Percentiles rank a stretch among this genome's conserved stretches.
Evolutionary conservation across 148 eudicot species (phyloP).

Genomic region (Gaultheria prostrata): DNA sequence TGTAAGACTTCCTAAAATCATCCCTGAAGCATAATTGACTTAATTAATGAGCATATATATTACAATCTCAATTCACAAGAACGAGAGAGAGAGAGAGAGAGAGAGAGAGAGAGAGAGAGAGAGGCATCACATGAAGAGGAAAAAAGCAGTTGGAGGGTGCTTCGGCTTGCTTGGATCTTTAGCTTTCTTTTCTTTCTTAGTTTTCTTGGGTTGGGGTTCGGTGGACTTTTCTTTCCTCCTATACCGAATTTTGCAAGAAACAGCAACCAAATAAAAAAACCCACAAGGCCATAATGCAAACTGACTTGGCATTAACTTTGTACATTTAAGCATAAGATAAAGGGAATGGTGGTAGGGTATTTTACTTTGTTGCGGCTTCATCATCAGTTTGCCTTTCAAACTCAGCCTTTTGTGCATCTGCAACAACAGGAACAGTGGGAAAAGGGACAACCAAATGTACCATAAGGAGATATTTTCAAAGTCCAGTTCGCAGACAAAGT

Average conservation of each 20-base stretch:
- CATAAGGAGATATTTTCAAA: not conserved
- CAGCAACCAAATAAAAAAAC: not conserved
- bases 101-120: not conserved
- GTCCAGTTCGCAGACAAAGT: not conserved
- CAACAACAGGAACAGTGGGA: not conserved
- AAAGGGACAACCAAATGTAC: not conserved
- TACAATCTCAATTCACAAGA: not conserved
- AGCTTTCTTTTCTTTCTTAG: constrained; percentile 66
- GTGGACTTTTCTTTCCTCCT: constrained; percentile 47
- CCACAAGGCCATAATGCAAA: not conserved
- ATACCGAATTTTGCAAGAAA: not conserved
- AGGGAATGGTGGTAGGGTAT: not conserved
- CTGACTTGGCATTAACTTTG: not conserved
- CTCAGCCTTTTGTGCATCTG: constrained; percentile 48
- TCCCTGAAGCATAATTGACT: constrained; percentile 43
- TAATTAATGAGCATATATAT: not conserved
- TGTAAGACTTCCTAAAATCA: constrained; percentile 68
- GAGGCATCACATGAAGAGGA: constrained; percentile 60
- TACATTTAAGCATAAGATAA: not conserved
- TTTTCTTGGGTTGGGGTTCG: constrained; percentile 53
- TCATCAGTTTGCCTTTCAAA: not conserved
- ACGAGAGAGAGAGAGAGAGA: not conserved
- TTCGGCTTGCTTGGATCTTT: constrained; percentile 51
- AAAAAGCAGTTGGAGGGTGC: constrained; percentile 77
- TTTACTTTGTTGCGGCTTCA: constrained; percentile 40